Conservation (phyloP, 2,329 filamentous ascomycete genomes). For the Septoria linicola region DNA sequence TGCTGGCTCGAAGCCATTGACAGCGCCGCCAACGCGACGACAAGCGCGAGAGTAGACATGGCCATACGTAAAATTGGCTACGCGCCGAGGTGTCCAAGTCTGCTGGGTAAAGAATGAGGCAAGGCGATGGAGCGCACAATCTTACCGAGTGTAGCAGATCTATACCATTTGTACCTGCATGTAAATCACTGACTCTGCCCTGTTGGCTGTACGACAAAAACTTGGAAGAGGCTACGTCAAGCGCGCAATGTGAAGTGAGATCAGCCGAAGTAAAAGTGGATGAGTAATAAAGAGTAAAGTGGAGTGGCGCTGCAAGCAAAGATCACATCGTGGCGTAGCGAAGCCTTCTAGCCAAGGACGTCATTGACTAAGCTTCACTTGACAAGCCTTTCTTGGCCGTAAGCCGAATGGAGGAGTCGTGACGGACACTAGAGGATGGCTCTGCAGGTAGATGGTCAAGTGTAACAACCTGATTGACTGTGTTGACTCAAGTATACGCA, state of each 20-base stretch:
- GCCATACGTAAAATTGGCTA: slow-evolving; percentile 2
- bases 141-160: slow-evolving; percentile 6
- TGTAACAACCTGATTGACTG: not conserved
- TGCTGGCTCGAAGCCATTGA: slow-evolving; percentile 26
- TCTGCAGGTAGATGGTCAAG: not conserved
- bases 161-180: slow-evolving; percentile 14
- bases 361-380: slow-evolving; percentile 11
- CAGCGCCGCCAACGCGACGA: slow-evolving; percentile 20
- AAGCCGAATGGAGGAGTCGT: not conserved
- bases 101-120: slow-evolving; percentile 2
- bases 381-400: slow-evolving; percentile 1
- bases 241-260: slow-evolving; percentile 2
- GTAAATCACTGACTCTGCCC: slow-evolving; percentile 4
- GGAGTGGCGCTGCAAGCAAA: not conserved
- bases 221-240: slow-evolving; percentile 18
- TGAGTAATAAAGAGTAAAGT: not conserved
- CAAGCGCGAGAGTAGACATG: slow-evolving; percentile 17
- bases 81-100: not conserved
- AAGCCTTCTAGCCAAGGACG: slow-evolving; percentile 8
- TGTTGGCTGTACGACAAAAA: slow-evolving; percentile 14
- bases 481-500: too few species aligned
- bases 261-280: slow-evolving; percentile 12
- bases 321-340: slow-evolving; percentile 8
- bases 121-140: too few species aligned
- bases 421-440: not conserved